phyloP scores from a whole-genome alignment of 1,284 basidiomycete genomes.

The Boletus smithii region DNA sequence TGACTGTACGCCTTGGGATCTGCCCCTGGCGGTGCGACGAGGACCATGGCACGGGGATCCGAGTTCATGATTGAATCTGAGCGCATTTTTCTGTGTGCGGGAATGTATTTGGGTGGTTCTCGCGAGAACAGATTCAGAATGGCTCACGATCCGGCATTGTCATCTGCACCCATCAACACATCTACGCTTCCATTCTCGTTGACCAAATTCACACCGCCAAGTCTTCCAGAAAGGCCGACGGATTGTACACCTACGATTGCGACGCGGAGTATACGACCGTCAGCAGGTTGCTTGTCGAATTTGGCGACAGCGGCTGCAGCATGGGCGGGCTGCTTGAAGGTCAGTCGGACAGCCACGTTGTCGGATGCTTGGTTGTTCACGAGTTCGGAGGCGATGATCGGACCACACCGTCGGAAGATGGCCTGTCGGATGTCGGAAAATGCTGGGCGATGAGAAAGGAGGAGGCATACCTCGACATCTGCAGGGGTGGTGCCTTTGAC shows the following conservation, averaged over 20 bases:
- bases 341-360: slow-evolving; percentile 66
- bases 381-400: slow-evolving; percentile 55
- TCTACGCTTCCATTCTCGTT: slow-evolving; percentile 68
- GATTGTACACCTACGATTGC: slow-evolving; percentile 53
- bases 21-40: slow-evolving; percentile 67
- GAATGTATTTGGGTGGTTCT: not conserved
- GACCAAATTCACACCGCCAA: slow-evolving; percentile 55
- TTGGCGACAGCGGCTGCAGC: slow-evolving; percentile 68
- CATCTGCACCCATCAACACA: slow-evolving; percentile 54
- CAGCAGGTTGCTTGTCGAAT: slow-evolving; percentile 79
- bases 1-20: slow-evolving; percentile 55
- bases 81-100: slow-evolving; percentile 70
- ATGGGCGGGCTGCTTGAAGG: slow-evolving; percentile 62
- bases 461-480: slow-evolving; percentile 64
- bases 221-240: slow-evolving; percentile 29
- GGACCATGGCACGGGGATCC: slow-evolving; percentile 66
- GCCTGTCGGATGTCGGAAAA: slow-evolving; percentile 42
- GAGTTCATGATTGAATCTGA: slow-evolving; percentile 72
- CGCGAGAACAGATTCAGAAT: not conserved
- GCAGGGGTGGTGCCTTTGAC: slow-evolving; percentile 77
- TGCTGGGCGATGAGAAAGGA: not conserved
- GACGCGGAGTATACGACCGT: slow-evolving; percentile 72
- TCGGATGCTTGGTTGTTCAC: slow-evolving; percentile 37
- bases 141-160: slow-evolving; percentile 56
- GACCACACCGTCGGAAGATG: slow-evolving; percentile 79